A percentile compares a stretch with the other conserved stretches of the same genome.
Evolutionary conservation across 768 basidiomycete genomes (phyloP).

Genomic region (Cantharellus anzutake): DNA sequence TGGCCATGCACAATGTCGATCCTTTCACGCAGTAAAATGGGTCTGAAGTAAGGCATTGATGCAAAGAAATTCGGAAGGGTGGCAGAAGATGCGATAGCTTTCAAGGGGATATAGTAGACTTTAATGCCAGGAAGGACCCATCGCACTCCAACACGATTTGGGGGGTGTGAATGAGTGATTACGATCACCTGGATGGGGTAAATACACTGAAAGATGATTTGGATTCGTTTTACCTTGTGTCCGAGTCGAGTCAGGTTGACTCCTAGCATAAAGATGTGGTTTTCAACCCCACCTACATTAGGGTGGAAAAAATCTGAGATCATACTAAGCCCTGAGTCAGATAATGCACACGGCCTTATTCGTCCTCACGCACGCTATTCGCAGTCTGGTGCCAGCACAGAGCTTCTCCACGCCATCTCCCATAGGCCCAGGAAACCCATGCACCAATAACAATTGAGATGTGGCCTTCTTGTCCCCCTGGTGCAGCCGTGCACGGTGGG

Average conservation of each 20-base stretch:
- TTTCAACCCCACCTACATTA: conserved; percentile 87
- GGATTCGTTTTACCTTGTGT: conserved; percentile 43
- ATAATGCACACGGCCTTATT: no score
- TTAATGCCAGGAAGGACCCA: conserved; percentile 79
- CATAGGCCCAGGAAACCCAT: no score
- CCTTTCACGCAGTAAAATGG: conserved; percentile 70
- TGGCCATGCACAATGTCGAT: conserved; percentile 84
- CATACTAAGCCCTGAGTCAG: conserved; percentile 36
- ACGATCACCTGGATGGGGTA: conserved; percentile 52
- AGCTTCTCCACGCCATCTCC: no score
- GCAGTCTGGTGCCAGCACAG: no score
- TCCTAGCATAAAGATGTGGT: conserved; percentile 84
- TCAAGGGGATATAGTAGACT: conserved; percentile 85
- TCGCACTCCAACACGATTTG: conserved; percentile 71
- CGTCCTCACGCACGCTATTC: no score
- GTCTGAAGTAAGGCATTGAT: conserved; percentile 78
- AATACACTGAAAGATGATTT: background rate
- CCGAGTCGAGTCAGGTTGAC: conserved; percentile 63
- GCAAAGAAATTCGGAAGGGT: conserved; percentile 90
- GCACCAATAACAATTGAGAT: no score
- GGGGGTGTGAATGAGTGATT: conserved; percentile 80
- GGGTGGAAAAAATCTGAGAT: conserved; percentile 96
- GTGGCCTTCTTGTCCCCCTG: no score
- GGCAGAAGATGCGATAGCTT: conserved; percentile 76
- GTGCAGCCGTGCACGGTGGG: no score